Evolutionary conservation across 2,329 filamentous ascomycete genomes (phyloP).

Genomic region (Trichoderma citrinoviride): DNA sequence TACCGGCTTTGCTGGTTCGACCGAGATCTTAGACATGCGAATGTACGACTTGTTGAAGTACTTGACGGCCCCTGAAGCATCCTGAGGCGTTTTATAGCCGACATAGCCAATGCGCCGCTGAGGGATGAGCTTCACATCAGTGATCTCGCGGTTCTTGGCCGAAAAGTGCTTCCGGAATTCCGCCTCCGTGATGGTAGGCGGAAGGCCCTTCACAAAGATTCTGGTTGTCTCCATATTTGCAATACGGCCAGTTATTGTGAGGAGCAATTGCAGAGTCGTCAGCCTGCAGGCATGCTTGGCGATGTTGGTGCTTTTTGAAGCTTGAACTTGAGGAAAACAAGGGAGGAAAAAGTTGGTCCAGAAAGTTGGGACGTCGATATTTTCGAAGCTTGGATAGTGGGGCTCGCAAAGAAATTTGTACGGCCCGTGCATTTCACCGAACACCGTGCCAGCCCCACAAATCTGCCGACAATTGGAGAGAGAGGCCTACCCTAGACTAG

Average conservation of each 20-base stretch:
- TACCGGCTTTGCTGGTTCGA: constrained; percentile 83
- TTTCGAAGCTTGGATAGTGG: constrained; percentile 17
- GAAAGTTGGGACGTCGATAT: constrained; percentile 9
- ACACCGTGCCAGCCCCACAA: neutral
- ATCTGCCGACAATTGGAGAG: neutral
- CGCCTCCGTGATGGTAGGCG: constrained; percentile 78
- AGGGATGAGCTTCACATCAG: constrained; percentile 87
- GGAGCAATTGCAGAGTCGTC: neutral
- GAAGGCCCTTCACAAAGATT: constrained; percentile 78
- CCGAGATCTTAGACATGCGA: constrained; percentile 88
- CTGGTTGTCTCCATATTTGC: constrained; percentile 59
- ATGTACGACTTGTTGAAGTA: constrained; percentile 97
- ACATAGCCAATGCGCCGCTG: constrained; percentile 92
- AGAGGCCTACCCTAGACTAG: constrained; percentile 13
- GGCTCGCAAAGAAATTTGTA: constrained; percentile 16
- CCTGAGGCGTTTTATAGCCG: constrained; percentile 80
- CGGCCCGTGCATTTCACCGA: constrained; percentile 19
- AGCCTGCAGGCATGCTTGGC: constrained; percentile 1
- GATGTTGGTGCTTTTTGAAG: neutral
- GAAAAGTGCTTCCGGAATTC: constrained; percentile 90
- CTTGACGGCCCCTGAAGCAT: constrained; percentile 79
- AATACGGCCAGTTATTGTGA: neutral
- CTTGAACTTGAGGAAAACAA: constrained; percentile 6
- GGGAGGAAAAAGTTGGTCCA: constrained; percentile 11
- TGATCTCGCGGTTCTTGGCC: constrained; percentile 68